Conservation (phyloP, 2,329 filamentous ascomycete species). For the Helotiales sp. region DNA sequence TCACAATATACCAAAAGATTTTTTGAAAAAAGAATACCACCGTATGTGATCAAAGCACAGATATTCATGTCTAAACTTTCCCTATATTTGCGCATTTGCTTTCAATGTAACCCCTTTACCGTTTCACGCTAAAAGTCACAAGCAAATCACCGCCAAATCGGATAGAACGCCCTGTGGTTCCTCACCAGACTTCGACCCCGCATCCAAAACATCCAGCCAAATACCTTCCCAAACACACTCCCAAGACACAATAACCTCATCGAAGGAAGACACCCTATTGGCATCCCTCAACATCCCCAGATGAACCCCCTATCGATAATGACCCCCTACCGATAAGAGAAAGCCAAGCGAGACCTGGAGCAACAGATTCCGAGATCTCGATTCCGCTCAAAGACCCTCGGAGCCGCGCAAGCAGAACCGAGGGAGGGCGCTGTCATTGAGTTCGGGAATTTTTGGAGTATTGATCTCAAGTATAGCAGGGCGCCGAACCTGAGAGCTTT, state of each 20-base stretch:
- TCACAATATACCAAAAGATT: too few species aligned
- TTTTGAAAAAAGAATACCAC: too few species aligned
- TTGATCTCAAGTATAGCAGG: conserved; percentile 32
- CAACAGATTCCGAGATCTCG: conserved; percentile 7
- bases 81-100: too few species aligned
- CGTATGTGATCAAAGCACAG: too few species aligned
- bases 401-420: conserved; percentile 29
- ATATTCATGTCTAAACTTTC: too few species aligned
- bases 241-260: conserved; percentile 19
- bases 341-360: conserved; percentile 23
- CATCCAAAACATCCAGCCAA: neutral
- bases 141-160: too few species aligned
- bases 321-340: conserved; percentile 21
- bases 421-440: conserved; percentile 23
- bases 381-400: conserved; percentile 18
- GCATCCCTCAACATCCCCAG: neutral
- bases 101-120: too few species aligned
- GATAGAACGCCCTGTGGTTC: neutral
- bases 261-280: neutral
- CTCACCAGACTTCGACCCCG: neutral
- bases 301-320: conserved; percentile 11
- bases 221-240: conserved; percentile 17
- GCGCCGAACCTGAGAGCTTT: conserved; percentile 29
- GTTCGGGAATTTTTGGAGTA: conserved; percentile 32
- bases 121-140: too few species aligned